phyloP scores from a whole-genome alignment of 805 yeast genomes.

The Myxozyma mucilagina region DNA sequence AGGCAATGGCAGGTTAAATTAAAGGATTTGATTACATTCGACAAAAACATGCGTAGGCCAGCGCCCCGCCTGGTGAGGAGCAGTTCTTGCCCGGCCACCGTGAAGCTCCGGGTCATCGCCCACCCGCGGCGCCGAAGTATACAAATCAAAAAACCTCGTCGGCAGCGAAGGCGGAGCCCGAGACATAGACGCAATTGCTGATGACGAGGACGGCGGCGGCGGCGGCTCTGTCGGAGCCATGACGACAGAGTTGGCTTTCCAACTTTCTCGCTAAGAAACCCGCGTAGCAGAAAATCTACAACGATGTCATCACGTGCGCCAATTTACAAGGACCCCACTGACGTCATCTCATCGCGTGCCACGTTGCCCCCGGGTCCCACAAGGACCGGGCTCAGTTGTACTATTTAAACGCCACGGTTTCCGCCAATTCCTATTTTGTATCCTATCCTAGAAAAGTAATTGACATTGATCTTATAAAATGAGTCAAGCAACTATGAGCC shows the following conservation, averaged over 20 bases:
- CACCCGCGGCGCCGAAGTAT: conserved; percentile 21
- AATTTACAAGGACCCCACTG: background rate
- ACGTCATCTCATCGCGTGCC: conserved; percentile 14
- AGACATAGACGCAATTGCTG: no score
- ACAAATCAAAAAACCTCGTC: conserved; percentile 21
- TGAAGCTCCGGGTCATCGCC: conserved; percentile 28
- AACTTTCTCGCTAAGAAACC: background rate
- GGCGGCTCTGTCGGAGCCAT: conserved; percentile 5
- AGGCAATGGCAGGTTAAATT: background rate
- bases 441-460: no score
- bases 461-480: background rate
- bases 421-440: background rate
- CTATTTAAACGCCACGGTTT: background rate
- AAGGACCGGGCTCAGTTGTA: background rate
- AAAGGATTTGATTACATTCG: conserved; percentile 9
- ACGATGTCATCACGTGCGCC: background rate
- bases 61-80: conserved; percentile 18
- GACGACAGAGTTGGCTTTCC: background rate
- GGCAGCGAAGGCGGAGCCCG: conserved; percentile 25
- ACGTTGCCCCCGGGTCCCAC: background rate
- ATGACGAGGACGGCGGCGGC: conserved; percentile 12
- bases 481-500: background rate
- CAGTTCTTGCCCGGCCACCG: conserved; percentile 22
- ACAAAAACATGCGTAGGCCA: conserved; percentile 31
- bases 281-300: background rate